Percentiles rank a stretch among this genome's conserved stretches.
phyloP scores from a whole-genome alignment of 139 green algal genomes.

The Chlorella ohadii region DNA sequence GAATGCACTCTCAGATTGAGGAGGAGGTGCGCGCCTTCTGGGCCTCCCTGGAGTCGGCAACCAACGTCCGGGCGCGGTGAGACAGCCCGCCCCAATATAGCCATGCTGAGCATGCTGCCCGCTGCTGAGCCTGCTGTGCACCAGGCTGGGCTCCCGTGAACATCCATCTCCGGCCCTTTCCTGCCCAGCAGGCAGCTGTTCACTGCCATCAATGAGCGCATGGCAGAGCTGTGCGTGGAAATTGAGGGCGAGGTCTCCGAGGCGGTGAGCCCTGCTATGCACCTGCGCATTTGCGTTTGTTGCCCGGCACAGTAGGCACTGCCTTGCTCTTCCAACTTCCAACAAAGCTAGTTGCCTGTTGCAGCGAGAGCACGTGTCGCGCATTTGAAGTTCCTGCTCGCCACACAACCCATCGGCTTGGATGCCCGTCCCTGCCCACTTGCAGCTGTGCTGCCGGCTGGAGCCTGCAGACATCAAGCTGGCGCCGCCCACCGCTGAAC shows the following conservation, averaged over 20 bases:
- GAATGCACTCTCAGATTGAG: no score
- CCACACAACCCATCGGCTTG: no score
- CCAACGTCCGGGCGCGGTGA: constrained; percentile 58
- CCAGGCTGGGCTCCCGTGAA: no score
- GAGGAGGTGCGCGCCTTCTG: constrained; percentile 73
- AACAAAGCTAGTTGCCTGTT: background rate
- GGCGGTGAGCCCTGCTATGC: background rate
- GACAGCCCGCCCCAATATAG: no score
- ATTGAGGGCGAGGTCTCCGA: constrained; percentile 63
- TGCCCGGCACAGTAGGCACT: no score
- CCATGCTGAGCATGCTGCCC: no score
- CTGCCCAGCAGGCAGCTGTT: constrained; percentile 50
- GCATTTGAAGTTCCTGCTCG: no score
- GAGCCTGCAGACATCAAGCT: constrained; percentile 54
- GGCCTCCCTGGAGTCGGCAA: constrained; percentile 71
- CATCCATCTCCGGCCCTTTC: background rate
- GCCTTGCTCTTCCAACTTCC: no score
- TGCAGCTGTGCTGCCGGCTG: constrained; percentile 4
- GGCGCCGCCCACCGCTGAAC: constrained; percentile 52
- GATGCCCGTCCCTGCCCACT: no score
- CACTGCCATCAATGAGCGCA: constrained; percentile 59
- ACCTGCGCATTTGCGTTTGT: no score
- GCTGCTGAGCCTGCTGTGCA: no score
- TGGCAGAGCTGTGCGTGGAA: constrained; percentile 51
- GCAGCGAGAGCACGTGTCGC: no score